Evolutionary conservation across 805 yeast species (phyloP).

Genomic region (Lachancea fermentati): DNA sequence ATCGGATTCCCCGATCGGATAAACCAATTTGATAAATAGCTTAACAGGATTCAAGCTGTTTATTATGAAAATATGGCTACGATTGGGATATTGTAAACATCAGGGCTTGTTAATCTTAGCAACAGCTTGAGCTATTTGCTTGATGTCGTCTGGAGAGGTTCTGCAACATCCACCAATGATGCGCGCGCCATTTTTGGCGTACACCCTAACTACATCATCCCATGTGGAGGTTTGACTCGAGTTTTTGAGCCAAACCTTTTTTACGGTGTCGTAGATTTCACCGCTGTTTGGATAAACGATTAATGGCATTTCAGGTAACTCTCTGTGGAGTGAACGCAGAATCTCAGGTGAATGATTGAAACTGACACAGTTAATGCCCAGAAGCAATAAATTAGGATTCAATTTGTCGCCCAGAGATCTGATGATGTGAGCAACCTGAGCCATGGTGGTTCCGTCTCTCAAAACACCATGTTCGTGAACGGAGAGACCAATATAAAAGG

Average conservation of each 20-base stretch:
- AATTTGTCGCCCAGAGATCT: conserved; percentile 15
- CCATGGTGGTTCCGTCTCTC: conserved; percentile 47
- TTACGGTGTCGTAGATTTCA: conserved; percentile 49
- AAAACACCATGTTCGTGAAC: conserved; percentile 34
- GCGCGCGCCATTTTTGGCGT: conserved; percentile 39
- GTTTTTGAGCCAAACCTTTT: conserved; percentile 38
- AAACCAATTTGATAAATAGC: too few species aligned
- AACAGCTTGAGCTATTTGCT: conserved; percentile 17
- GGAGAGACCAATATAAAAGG: conserved; percentile 43
- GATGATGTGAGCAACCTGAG: conserved; percentile 27
- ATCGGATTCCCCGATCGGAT: too few species aligned
- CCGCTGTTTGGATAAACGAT: conserved; percentile 75
- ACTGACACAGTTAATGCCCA: conserved; percentile 70
- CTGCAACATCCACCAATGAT: conserved; percentile 76
- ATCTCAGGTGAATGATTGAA: conserved; percentile 38
- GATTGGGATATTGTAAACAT: too few species aligned
- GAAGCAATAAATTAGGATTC: conserved; percentile 36
- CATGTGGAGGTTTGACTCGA: conserved; percentile 31
- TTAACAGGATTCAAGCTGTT: too few species aligned
- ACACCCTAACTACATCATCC: conserved; percentile 35
- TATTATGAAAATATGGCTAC: too few species aligned
- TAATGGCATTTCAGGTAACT: conserved; percentile 33
- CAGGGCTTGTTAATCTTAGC: too few species aligned
- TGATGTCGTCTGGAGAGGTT: conserved; percentile 47
- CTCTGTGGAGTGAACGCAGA: conserved; percentile 25